A percentile compares a stretch with the other conserved stretches of the same genome.
These are phyloP conservation scores for Epichloe festucae DNA, from an alignment of 2,329 filamentous ascomycete species.

Conservation along the genomic window DNA sequence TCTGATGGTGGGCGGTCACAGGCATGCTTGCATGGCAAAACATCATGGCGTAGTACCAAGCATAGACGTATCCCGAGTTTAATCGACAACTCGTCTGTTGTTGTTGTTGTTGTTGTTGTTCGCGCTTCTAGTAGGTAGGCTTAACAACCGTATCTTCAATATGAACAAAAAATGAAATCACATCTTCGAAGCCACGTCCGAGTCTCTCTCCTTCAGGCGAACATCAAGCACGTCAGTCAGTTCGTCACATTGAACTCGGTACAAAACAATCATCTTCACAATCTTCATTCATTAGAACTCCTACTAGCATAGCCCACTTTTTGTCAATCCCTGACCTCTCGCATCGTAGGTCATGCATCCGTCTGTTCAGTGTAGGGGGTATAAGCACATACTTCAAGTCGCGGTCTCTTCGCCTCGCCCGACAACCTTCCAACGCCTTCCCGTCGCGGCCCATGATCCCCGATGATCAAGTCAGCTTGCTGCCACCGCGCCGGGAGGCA, in stretches of 20 bases:
- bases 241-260: not conserved
- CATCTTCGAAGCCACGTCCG: too few species aligned
- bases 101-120: too few species aligned
- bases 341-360: constrained; percentile 20
- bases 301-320: constrained; percentile 20
- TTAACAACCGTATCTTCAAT: not conserved
- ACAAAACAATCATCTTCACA: not conserved
- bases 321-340: constrained; percentile 22
- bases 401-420: constrained; percentile 23
- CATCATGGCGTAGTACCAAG: too few species aligned
- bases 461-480: constrained; percentile 1
- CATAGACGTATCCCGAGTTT: too few species aligned
- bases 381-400: constrained; percentile 25
- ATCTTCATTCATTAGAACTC: constrained; percentile 20
- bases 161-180: not conserved
- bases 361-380: constrained; percentile 21
- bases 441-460: constrained; percentile 5
- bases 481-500: constrained; percentile 3
- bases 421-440: constrained; percentile 26
- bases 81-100: too few species aligned
- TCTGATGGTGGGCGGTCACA: too few species aligned
- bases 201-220: not conserved
- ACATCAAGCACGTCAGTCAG: not conserved
- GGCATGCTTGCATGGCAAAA: too few species aligned
- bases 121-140: too few species aligned